phyloP scores from a whole-genome alignment of 108 stramenopile species.

The Cyclotella distinguenda region DNA sequence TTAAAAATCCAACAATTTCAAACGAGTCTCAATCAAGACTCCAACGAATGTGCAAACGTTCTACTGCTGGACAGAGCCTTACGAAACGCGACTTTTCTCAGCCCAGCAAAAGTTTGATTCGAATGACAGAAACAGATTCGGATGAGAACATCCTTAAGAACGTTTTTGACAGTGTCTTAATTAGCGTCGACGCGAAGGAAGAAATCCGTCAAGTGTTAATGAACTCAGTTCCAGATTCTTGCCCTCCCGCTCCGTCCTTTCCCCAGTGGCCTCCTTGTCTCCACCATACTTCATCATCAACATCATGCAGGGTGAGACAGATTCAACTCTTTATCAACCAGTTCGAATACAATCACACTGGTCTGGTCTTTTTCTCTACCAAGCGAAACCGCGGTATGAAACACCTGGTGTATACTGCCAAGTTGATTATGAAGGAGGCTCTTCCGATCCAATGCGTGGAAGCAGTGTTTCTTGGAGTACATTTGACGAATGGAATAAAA shows the following conservation, averaged over 20 bases:
- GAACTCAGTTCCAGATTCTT: no score
- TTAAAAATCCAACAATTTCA: no score
- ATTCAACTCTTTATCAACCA: conserved; percentile 25
- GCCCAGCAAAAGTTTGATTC: no score
- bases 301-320: neutral
- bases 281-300: neutral
- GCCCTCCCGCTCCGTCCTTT: conserved; percentile 1
- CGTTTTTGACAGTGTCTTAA: no score
- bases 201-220: neutral
- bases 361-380: conserved; percentile 26
- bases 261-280: neutral
- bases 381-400: conserved; percentile 51
- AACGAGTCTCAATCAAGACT: no score
- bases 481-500: conserved; percentile 37
- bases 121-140: no score
- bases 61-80: no score
- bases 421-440: conserved; percentile 55
- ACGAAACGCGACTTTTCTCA: no score
- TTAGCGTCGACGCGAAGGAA: neutral
- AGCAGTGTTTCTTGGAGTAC: conserved; percentile 55
- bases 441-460: conserved; percentile 67
- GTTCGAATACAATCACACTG: conserved; percentile 47
- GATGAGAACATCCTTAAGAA: no score
- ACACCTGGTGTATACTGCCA: conserved; percentile 48
- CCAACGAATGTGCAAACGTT: no score